Evolutionary conservation across 106 monocot genomes (phyloP), one percentile per base, ranked within the genome.

Genomic region (Narthecium ossifragum): DNA sequence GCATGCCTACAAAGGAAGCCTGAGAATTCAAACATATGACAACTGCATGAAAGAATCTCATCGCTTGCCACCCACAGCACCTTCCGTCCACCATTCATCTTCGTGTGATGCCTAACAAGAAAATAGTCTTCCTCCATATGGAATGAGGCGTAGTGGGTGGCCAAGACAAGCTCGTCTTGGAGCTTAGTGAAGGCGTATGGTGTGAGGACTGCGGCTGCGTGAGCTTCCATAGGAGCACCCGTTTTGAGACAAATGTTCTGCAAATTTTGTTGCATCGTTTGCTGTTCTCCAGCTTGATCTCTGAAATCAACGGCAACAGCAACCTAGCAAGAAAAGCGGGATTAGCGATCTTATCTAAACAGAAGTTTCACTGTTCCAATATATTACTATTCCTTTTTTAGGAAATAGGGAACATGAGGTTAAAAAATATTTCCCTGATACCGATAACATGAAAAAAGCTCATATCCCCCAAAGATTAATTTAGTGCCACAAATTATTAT

Each of bases 171-270:
- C 67, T 92, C 92, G 31, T 86, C 86, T 62, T 92, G 92, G 51
- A 87, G 78, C 62, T 87, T 92, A 20, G 61, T 54, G 62, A 92
- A 92, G 59, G 87, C 80, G 41, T 83, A 87, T 4, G 92, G 87
- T 6, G 91, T 92, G 45, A 92, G 72, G 47, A 80, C 54, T 26
- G 68, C 29, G 30, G 83, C 82, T 22, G 86, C 86, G 53, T 92
- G 86, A 27, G 74, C 70, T 75, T 92, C 91, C 76, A 92, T 78
- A 1, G 83, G 92, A 21, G 83, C 50, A 34, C 86, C 83, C 8
- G 80, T 87, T 72, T 92, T 92, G 27, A 92, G 70, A 63, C 57
- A 65, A 14, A 86, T 68, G 68, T 73, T 90, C 33, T 86, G 85
- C 6, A 85, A 29, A 45, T 81, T 90, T 37, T 81, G 78, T 48